Evolutionary conservation across 768 basidiomycete genomes (phyloP).

Genomic region (Lyophyllum decastes): DNA sequence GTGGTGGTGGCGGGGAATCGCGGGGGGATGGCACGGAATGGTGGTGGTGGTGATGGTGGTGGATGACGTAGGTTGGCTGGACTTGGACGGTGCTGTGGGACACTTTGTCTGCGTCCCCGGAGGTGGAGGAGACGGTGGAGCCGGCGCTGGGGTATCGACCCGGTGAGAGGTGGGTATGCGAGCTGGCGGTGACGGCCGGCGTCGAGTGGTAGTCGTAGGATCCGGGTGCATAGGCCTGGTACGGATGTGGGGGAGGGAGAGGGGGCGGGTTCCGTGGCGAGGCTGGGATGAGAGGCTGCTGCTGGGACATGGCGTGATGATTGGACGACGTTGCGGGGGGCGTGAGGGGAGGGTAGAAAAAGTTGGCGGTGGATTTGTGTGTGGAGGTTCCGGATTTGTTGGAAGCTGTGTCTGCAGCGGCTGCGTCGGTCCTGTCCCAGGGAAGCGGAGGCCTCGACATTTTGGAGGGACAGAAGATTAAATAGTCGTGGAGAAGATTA

Average conservation of each 20-base stretch:
- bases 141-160: background rate
- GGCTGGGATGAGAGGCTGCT: background rate
- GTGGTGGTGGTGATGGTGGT: conserved; percentile 4
- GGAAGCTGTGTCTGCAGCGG: background rate
- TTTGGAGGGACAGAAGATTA: background rate
- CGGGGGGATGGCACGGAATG: background rate
- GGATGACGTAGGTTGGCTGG: conserved; percentile 1
- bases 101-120: background rate
- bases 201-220: conserved; percentile 1
- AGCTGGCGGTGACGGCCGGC: background rate
- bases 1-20: background rate
- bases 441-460: conserved; percentile 1
- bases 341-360: background rate
- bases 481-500: background rate
- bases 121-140: background rate
- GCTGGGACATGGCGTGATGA: background rate
- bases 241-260: conserved; percentile 2
- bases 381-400: background rate
- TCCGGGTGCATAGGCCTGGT: background rate
- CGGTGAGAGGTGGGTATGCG: background rate
- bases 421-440: background rate
- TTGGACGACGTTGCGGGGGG: background rate
- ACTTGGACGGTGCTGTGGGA: background rate
- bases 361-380: background rate
- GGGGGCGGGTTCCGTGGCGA: background rate